Base-by-base conservation (phyloP, 768 basidiomycete genomes). In the Boletus rufocinnamomeus region DNA sequence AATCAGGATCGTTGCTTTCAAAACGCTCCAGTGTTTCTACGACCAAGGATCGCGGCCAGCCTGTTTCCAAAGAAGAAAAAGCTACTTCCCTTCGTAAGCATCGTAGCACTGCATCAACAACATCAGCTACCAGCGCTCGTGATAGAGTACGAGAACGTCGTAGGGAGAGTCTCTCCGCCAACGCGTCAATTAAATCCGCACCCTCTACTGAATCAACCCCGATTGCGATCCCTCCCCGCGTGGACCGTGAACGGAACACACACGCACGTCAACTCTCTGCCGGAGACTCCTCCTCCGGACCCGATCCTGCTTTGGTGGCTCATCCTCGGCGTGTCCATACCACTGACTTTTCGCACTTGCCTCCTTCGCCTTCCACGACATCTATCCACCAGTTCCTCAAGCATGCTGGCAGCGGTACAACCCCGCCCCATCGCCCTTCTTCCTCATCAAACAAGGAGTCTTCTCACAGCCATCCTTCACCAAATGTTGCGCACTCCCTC, bases 331-430 rank as follows among this genome's bases (percentile, higher is more conserved):
- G 89, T 38, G 81, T 81, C 40, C 85, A 85, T 54, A 79, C 83
- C 50, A 86, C 81, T 8, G 93, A 95, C 72, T 94, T 92, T 73
- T 93, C 94, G 1, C 91, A 92, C 68, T 79, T 96, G 5, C 93
- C 93, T 14, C 91, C 95, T 16, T 95, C 93, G 16, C 93, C 93
- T 21, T 93, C 93, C 2, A 86, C 91, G n/a, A 86, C 90, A 6
- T 91, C 91, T 6, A 93, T 95, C 56, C 88, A 92, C 58, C 89
- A 92, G 63, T 86, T 95, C 66, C 75, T 93, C 58, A 82, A 84
- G 54, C 83, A 87, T 56, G 74, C 82, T 4, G 72, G 78, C 44
- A 77, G 71, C 38, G 73, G 75, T 9, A 71, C 76, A 27, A 65
- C 74, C 17, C 70, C 78, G 2, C 73, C 74, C 2, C 70, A 72